Evolutionary conservation across 352 stramenopile genomes (phyloP), one percentile per base, ranked within the genome.

Genomic region (Pythium utonaiense): DNA sequence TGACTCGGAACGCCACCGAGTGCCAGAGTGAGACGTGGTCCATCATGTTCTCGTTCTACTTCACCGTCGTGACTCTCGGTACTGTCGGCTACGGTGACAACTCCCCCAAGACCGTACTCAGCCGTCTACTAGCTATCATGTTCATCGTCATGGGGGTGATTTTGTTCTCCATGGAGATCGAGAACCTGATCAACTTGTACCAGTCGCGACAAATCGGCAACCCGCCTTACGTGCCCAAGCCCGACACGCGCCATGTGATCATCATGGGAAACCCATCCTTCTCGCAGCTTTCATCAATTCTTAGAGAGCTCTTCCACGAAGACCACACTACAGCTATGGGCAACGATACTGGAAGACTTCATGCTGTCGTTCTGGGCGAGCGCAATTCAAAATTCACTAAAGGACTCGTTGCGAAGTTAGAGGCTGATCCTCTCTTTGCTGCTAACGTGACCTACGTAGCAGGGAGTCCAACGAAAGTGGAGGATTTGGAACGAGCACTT

Each of bases 11-110:
- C 40, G 60, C 75, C 44, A 84, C 64, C 21, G 62, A 71, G 2
- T 92, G 82, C 54, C 66, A 68, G 7, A 69, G 74, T 16, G 68
- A 89, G 60, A 93, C 85, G 2, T 95, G 85, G 85, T 93, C 83
- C 25, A 71, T 95, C 73, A 95, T 93, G 83, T 95, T 92, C 59
- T 88, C 85, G 3, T 89, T 93, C 56, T 95, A 95, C 61, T 95
- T 93, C 57, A 95, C 83, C 40, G 80, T 95, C 49, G 85, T 95
- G 78, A 96, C 88, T 24, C 78, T 96, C 31, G 86, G 83, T 27
- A 96, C 88, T 0, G 88, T 96, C 34, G 88, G 88, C 0, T 96
- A 95, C 50, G 88, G 88, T 17, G 88, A 96, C 69, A 93, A 94
- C 41, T 50, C 82, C 1, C 86, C 88, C 24, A 80, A 91, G 62